These are phyloP conservation scores for Penicillium sp. DNA, from an alignment of 2,329 filamentous ascomycete species.

Conservation along the genomic window DNA sequence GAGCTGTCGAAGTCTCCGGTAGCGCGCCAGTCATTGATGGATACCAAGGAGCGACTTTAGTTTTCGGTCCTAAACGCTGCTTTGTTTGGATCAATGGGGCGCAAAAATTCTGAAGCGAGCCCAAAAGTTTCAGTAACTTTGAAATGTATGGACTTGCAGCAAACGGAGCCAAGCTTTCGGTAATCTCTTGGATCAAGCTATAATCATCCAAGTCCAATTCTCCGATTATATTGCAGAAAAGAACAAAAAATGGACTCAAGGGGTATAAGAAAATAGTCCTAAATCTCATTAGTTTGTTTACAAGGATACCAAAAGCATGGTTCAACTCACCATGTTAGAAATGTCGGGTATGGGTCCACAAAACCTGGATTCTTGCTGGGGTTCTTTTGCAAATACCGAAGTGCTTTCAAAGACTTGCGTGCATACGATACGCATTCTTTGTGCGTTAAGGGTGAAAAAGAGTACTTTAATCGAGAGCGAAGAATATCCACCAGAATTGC, in stretches of 20 bases:
- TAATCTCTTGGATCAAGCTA: constrained; percentile 22
- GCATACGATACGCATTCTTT: constrained; percentile 27
- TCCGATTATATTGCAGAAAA: constrained; percentile 32
- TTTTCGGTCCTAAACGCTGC: constrained; percentile 7
- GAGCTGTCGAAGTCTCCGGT: neutral
- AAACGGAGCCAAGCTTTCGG: constrained; percentile 20
- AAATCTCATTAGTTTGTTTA: neutral
- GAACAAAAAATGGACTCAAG: constrained; percentile 28
- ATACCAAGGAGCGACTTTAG: constrained; percentile 12
- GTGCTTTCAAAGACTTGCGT: constrained; percentile 19
- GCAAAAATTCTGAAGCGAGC: constrained; percentile 18
- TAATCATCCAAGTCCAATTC: constrained; percentile 24
- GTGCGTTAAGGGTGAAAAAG: constrained; percentile 25
- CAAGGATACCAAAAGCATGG: too few relatives aligned
- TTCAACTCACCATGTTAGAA: constrained; percentile 20
- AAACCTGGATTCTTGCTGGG: constrained; percentile 16
- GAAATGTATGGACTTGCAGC: constrained; percentile 22
- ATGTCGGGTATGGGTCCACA: constrained; percentile 21
- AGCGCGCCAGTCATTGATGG: constrained; percentile 4
- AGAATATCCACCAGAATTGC: constrained; percentile 32
- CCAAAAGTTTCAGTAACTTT: constrained; percentile 21
- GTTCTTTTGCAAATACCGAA: constrained; percentile 18
- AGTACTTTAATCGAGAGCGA: constrained; percentile 25
- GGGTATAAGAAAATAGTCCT: constrained; percentile 28
- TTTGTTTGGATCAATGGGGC: constrained; percentile 16